A percentile compares a stretch with the other conserved stretches of the same genome.
Conservation (phyloP, 441 rosid genomes). For the Populus hybrid region DNA sequence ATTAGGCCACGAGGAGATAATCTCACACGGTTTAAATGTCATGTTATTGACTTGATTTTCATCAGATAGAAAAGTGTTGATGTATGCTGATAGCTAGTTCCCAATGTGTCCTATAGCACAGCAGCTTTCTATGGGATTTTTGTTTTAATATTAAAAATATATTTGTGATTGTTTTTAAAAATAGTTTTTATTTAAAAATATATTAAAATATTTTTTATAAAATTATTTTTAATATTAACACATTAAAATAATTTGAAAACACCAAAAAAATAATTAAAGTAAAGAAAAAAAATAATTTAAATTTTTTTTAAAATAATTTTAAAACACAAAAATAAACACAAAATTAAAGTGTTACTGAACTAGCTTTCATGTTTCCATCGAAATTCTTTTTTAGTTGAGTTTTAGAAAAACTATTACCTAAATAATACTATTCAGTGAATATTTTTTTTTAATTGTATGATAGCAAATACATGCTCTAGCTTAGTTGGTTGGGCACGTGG, state of each 20-base stretch:
- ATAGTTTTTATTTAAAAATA: too few species aligned
- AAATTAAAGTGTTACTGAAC: background rate
- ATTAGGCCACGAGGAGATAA: background rate
- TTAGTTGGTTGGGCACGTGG: background rate
- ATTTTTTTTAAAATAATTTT: too few species aligned
- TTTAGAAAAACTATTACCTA: background rate
- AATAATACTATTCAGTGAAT: too few species aligned
- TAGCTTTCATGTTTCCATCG: background rate
- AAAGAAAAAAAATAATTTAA: too few species aligned
- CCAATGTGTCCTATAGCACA: background rate
- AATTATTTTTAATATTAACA: too few species aligned
- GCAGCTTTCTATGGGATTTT: background rate
- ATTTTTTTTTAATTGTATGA: too few species aligned
- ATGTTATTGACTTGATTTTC: background rate
- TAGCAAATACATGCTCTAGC: background rate
- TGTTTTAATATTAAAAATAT: too few species aligned
- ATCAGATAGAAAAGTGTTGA: background rate
- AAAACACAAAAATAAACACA: too few species aligned
- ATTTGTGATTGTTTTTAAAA: too few species aligned
- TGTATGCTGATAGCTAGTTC: background rate
- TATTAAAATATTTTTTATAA: too few species aligned
- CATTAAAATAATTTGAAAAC: too few species aligned
- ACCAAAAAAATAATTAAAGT: too few species aligned
- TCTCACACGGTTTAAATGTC: background rate
- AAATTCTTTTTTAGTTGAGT: background rate